Evolutionary conservation across 2,329 filamentous ascomycete species (phyloP).

Genomic region (Neofusicoccum kwambonambiense): DNA sequence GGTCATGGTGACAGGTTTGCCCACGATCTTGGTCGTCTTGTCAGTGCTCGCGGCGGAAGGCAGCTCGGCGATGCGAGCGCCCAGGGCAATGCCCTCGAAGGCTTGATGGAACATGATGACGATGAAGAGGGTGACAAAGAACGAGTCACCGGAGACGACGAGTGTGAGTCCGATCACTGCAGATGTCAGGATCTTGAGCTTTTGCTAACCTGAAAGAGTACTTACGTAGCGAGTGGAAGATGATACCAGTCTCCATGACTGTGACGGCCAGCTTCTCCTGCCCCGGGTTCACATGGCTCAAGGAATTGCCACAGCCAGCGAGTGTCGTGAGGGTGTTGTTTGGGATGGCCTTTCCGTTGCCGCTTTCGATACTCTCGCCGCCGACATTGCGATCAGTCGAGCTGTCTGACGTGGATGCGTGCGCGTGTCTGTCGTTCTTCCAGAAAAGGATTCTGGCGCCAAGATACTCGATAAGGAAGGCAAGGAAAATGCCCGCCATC

Average conservation of each 20-base stretch:
- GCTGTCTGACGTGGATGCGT: neutral
- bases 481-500: conserved; percentile 71
- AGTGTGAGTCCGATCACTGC: conserved; percentile 62
- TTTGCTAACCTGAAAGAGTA: conserved; percentile 44
- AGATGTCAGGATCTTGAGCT: neutral
- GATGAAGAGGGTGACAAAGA: conserved; percentile 52
- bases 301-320: conserved; percentile 32
- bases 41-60: conserved; percentile 23
- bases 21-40: neutral
- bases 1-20: conserved; percentile 26
- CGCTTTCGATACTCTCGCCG: conserved; percentile 21
- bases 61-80: conserved; percentile 66
- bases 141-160: conserved; percentile 52
- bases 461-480: conserved; percentile 69
- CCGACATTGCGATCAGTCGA: conserved; percentile 21
- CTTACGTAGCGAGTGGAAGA: conserved; percentile 65
- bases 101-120: conserved; percentile 78
- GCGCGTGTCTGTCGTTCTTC: neutral
- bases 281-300: neutral
- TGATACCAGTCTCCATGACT: conserved; percentile 70
- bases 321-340: conserved; percentile 41
- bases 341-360: conserved; percentile 24
- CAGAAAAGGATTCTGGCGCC: conserved; percentile 34
- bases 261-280: conserved; percentile 43
- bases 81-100: conserved; percentile 74